Evolutionary conservation across 352 stramenopile species (phyloP).

Genomic region (Globisporangium nagaii): DNA sequence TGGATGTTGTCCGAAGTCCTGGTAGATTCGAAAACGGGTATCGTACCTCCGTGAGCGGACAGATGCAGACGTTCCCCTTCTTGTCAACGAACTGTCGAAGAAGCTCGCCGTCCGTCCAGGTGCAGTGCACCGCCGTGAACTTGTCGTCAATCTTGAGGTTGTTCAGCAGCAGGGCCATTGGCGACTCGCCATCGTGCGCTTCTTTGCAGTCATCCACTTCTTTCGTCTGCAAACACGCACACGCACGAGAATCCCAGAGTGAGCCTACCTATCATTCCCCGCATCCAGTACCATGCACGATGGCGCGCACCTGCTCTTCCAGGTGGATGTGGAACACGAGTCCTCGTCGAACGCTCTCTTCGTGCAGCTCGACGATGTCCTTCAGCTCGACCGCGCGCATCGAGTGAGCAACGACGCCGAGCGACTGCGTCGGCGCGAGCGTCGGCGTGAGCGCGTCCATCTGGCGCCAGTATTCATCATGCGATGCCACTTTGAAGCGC

Average conservation of each 20-base stretch:
- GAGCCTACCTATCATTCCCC: background rate
- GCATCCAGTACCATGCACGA: background rate
- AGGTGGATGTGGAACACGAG: slow-evolving; percentile 71
- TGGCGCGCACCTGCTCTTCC: slow-evolving; percentile 33
- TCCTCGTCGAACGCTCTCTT: slow-evolving; percentile 53
- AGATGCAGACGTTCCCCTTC: slow-evolving; percentile 73
- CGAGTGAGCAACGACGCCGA: slow-evolving; percentile 73
- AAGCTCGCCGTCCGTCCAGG: slow-evolving; percentile 53
- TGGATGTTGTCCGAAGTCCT: background rate
- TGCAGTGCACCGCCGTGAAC: slow-evolving; percentile 76
- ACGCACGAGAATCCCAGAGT: background rate
- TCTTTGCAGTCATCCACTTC: slow-evolving; percentile 75
- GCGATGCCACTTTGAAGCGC: slow-evolving; percentile 64
- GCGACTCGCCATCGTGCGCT: slow-evolving; percentile 41
- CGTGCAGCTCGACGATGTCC: slow-evolving; percentile 59
- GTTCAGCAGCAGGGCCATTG: slow-evolving; percentile 60
- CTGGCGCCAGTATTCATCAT: slow-evolving; percentile 61
- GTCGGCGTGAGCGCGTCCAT: slow-evolving; percentile 49
- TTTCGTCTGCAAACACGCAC: slow-evolving; percentile 30
- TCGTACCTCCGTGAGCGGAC: slow-evolving; percentile 53
- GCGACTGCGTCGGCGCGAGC: slow-evolving; percentile 36
- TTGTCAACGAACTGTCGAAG: slow-evolving; percentile 52
- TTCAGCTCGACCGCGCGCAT: slow-evolving; percentile 59
- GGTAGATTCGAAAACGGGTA: background rate
- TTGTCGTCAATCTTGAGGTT: slow-evolving; percentile 66